Evolutionary conservation across 108 stramenopile genomes (phyloP), one percentile per base, ranked within the genome.

Genomic region (Schizochytrium sp.): DNA sequence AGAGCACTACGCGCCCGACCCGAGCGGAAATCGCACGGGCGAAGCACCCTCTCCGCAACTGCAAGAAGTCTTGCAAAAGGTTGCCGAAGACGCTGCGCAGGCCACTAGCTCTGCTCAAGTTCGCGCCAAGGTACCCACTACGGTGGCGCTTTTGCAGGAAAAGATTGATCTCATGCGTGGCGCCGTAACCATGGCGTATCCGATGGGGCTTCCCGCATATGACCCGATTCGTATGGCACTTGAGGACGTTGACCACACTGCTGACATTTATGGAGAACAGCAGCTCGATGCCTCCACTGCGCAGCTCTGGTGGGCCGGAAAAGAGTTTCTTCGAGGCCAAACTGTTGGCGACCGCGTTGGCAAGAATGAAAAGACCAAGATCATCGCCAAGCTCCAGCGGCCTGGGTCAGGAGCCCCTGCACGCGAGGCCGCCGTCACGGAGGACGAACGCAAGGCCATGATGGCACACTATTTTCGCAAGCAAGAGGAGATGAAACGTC

Each of bases 391-490:
- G 90, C 88, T 97, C 55, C 94, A 95, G 87, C 69, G 88, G 19
- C 92, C 94, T 47, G 96, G 95, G 5, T 87, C 63, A 43, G 97
- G 97, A 21, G 92, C 97, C 16, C 97, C 97, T 0, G 93, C 91
- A 0, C 91, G 97, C n/a, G 97, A 97, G 72, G 92, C 96, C 4
- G 95, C 93, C 5, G 94, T 97, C 19, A 93, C 92, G 72, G 97
- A 97, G 90, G 96, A 95, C 4, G 97, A 97, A 87, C 92, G 96
- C 23, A 95, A 96, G 93, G 96, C 96, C 43, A 97, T 97, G 96
- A 95, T 96, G 91, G 96, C 96, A 59, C 95, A 94, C 87, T 97
- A 97, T 87, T 96, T 96, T 92, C 96, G 96, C 92, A 91, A 95
- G 41, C 96, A 97, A 88, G 96, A 97, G 94, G 96, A 97, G 91